Conservation (phyloP, 2,329 filamentous ascomycete genomes). For the Alternaria infectoria region DNA sequence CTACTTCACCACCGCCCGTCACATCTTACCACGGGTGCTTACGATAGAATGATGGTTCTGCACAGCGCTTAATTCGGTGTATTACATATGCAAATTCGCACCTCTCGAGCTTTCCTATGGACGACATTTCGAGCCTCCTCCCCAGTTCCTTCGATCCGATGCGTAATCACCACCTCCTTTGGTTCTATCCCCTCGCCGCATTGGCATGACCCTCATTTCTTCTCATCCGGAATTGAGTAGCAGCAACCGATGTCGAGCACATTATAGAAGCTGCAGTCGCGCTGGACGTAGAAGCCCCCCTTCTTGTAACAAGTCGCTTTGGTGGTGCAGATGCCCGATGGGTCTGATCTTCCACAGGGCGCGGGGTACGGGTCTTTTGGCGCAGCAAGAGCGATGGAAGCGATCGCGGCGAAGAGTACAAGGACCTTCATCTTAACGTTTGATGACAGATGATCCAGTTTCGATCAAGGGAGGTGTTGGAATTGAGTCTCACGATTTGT, state of each 20-base stretch:
- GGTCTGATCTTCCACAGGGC: conserved; percentile 35
- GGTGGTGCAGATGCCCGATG: conserved; percentile 37
- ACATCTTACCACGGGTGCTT: neutral
- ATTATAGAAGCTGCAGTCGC: conserved; percentile 40
- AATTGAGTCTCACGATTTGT: neutral
- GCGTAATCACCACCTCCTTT: neutral
- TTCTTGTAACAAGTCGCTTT: conserved; percentile 30
- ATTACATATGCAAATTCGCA: no score
- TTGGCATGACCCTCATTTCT: conserved; percentile 2
- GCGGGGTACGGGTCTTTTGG: conserved; percentile 37
- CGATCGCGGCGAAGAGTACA: conserved; percentile 18
- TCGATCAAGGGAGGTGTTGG: neutral
- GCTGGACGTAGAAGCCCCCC: conserved; percentile 39
- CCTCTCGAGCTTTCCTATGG: neutral
- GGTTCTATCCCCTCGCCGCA: neutral
- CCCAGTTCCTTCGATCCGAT: neutral
- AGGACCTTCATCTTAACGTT: conserved; percentile 20
- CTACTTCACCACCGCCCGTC: neutral
- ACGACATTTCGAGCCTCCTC: neutral
- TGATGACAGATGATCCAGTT: neutral
- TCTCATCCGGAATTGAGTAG: conserved; percentile 32
- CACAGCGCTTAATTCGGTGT: no score
- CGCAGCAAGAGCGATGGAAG: conserved; percentile 23
- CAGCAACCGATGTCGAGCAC: conserved; percentile 40
- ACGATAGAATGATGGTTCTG: no score